Base-by-base conservation (phyloP, 2,329 filamentous ascomycete genomes). In the Aspergillus nomiae region DNA sequence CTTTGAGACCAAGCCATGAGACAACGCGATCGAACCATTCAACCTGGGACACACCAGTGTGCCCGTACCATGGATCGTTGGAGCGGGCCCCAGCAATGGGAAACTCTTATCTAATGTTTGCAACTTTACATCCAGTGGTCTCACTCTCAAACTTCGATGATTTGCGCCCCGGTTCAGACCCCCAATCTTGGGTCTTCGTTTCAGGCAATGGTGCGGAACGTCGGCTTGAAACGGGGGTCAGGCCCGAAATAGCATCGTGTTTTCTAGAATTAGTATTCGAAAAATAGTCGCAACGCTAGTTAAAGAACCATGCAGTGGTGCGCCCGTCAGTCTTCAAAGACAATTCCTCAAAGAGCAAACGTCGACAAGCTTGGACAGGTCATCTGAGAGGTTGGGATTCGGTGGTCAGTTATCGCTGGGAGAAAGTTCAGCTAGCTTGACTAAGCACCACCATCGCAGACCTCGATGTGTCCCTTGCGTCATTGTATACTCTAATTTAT, bases 91-190 rank as follows among this genome's bases (percentile, higher is more conserved):
- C 24, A 24, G 43, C 43, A 4, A 24, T 14, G 16, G 19, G 28
- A 32, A 51, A 28, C 26, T 51, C 26, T 51, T 51, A 51, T 51
- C 48, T 30, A 51, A 51, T 51, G 26, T 26, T 32, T n/a, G 26
- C 16, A 51, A 32, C 28, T 26, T 32, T n/a, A 14, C 16, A 51
- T 11, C 28, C 48, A 11, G 26, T 11, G 26, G 48, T 51, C 4
- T 51, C 48, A 51, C 48, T 38, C 32, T 36, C 32, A 54, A 54
- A 54, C 51, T 38, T 54, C 32, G 34, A 36, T 54, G 51, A 54
- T 54, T 36, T 19, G 3, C 32, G 50, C 50, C 26, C 50, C 28
- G 19, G 50, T 53, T 34, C 50, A n/a, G 30, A 34, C 16, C 30
- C 51, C 30, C 51, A 36, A 54, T 54, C 16, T 36, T 28, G 38